Evolutionary conservation across 108 stramenopile species (phyloP), one percentile per base, ranked within the genome.

Genomic region (Schizochytrium sp.): DNA sequence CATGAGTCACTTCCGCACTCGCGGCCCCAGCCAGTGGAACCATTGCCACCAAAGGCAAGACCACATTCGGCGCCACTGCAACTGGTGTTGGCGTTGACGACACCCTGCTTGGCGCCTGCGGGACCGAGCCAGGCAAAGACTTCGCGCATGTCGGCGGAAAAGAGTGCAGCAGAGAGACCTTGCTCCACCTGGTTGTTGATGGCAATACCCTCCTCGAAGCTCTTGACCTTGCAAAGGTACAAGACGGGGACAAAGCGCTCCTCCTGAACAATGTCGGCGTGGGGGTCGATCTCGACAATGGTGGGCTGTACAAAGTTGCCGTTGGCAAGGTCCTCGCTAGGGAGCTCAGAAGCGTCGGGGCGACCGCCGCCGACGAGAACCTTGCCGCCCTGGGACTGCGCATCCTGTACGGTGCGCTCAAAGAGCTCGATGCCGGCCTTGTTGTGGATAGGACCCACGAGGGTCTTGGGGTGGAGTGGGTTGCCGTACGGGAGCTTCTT

Each of bases 51-150:
- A 43, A 92, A 92, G 12, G 92, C 92, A 18, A 90, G 90, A 19
- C 92, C 92, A 51, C 90, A 90, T 88, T 92, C 92, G 5, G 92
- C 92, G 58, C 92, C 92, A n/a, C 55, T 58, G 48, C 88, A 87
- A 34, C 89, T 72, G 21, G 51, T 88, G 88, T 92, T 92, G 58
- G 90, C 90, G 89, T 92, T 92, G 0, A 92, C 90, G 41, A 92
- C 58, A 5, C 92, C 92, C 57, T 55, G 58, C 47, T 92, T 90
- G 10, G 90, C 88, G 10, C 92, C 92, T 21, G 57, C 25, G 47
- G 92, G 89, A 5, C 92, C 92, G 25, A 88, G 41, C 92, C 92
- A 92, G 76, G 88, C 51, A 34, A 92, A 91, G 55, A 91, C 71
- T n/a, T 90, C 47, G n/a, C 72, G 23, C 88, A 90, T 55, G 47